A percentile compares a stretch with the other conserved stretches of the same genome.
Conservation (phyloP, 2,329 filamentous ascomycete species). For the Colletotrichum musae region DNA sequence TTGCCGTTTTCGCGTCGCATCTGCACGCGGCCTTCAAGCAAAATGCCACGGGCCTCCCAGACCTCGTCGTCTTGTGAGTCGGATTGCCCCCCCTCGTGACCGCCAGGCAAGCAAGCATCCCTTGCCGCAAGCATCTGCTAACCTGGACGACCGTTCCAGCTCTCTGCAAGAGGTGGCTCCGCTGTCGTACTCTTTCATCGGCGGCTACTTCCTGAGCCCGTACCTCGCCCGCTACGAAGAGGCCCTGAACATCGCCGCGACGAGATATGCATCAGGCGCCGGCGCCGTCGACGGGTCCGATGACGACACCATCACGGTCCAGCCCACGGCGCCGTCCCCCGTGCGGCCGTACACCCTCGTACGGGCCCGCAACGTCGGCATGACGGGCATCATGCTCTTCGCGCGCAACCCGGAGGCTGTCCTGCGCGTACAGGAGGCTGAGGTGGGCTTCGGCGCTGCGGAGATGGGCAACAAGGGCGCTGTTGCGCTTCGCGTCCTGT, state of each 20-base stretch:
- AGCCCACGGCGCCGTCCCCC: constrained; percentile 38
- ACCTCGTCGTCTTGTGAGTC: constrained; percentile 71
- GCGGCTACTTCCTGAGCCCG: constrained; percentile 81
- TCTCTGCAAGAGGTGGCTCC: constrained; percentile 95
- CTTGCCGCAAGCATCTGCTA: neutral
- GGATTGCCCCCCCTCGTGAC: constrained; percentile 16
- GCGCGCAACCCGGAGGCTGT: constrained; percentile 75
- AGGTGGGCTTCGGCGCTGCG: constrained; percentile 85
- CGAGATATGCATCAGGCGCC: constrained; percentile 47
- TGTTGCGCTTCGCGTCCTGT: constrained; percentile 81
- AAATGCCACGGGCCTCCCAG: constrained; percentile 62
- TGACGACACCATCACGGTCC: constrained; percentile 40
- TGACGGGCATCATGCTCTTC: constrained; percentile 92
- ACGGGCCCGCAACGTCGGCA: constrained; percentile 81
- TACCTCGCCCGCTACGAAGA: constrained; percentile 82
- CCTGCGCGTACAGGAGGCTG: constrained; percentile 79
- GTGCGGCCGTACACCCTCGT: constrained; percentile 77
- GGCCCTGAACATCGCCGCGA: constrained; percentile 79
- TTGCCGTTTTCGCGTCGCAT: constrained; percentile 78
- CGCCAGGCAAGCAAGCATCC: too few relatives aligned
- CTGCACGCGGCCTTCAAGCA: constrained; percentile 73
- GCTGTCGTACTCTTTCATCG: constrained; percentile 86
- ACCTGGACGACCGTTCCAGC: constrained; percentile 52
- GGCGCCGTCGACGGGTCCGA: constrained; percentile 38
- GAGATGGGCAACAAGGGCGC: constrained; percentile 98